A percentile compares a stretch with the other conserved stretches of the same genome.
Conservation (phyloP, 441 rosid genomes). For the Biscutella auriculata region DNA sequence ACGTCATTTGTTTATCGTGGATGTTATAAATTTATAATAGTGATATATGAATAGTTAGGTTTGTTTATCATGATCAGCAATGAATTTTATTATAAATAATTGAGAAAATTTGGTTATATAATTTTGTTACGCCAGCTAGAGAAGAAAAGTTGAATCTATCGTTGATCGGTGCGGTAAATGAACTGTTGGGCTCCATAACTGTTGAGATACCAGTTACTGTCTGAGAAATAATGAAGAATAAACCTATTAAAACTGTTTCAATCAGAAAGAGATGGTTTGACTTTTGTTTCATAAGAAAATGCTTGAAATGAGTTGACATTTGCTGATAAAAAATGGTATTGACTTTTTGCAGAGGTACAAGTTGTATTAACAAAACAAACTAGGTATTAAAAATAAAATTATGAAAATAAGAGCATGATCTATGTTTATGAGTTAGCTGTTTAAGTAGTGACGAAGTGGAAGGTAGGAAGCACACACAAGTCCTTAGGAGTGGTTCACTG, state of each 20-base stretch:
- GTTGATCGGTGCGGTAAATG: too few relatives aligned
- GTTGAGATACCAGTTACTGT: too few relatives aligned
- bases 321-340: neutral
- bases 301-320: conserved; percentile 3
- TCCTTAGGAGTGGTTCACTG: conserved; percentile 8
- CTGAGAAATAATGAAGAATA: neutral
- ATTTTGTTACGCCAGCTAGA: too few relatives aligned
- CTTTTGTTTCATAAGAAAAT: neutral
- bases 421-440: conserved; percentile 10
- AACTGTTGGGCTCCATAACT: too few relatives aligned
- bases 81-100: too few relatives aligned
- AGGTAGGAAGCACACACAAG: conserved; percentile 2
- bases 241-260: neutral
- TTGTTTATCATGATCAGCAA: too few relatives aligned
- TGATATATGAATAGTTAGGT: too few relatives aligned
- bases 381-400: neutral
- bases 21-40: too few relatives aligned
- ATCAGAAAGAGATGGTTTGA: neutral
- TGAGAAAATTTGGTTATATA: too few relatives aligned
- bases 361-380: neutral
- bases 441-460: conserved; percentile 15
- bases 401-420: conserved; percentile 14
- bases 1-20: too few relatives aligned
- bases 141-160: too few relatives aligned
- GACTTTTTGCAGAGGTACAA: neutral